A percentile compares a stretch with the other conserved stretches of the same genome.
phyloP scores from a whole-genome alignment of 2,329 filamentous ascomycete species.

The Beauveria pseudobassiana region DNA sequence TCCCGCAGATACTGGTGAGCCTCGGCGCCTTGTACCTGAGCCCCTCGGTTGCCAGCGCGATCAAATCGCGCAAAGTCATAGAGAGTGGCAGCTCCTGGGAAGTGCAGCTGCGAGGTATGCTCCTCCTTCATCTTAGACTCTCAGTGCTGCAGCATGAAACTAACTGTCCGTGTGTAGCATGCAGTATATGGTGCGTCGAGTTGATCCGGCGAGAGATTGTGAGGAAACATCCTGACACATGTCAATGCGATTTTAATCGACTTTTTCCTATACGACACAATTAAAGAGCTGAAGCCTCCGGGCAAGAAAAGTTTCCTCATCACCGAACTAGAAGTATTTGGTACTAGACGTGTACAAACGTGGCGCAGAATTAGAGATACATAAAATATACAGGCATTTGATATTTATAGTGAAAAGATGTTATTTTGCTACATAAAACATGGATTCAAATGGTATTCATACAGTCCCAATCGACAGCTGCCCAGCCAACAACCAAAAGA shows the following conservation, averaged over 20 bases:
- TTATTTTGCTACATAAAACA: not conserved
- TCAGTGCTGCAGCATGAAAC: not conserved
- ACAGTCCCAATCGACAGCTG: not conserved
- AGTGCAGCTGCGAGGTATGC: constrained; percentile 70
- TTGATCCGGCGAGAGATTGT: constrained; percentile 76
- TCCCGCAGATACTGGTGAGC: constrained; percentile 85
- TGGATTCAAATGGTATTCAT: not conserved
- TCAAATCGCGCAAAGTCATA: constrained; percentile 58
- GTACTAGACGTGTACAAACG: constrained; percentile 52
- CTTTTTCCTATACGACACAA: constrained; percentile 93
- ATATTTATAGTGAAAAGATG: not conserved
- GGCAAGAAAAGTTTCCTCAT: constrained; percentile 58
- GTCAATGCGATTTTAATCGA: constrained; percentile 91
- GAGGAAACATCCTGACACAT: constrained; percentile 59
- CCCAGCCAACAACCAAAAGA: not conserved
- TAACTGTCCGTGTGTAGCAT: constrained; percentile 42
- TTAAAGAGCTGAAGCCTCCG: constrained; percentile 68
- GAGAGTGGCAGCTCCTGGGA: constrained; percentile 72
- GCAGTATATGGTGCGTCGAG: constrained; percentile 95
- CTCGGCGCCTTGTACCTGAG: constrained; percentile 80
- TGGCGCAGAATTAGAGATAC: not conserved
- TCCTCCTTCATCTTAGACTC: accelerated
- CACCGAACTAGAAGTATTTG: constrained; percentile 90
- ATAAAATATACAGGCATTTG: not conserved
- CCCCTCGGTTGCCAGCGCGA: constrained; percentile 65